Evolutionary conservation across 768 basidiomycete genomes (phyloP).

Genomic region (Xanthoconium purpureum): DNA sequence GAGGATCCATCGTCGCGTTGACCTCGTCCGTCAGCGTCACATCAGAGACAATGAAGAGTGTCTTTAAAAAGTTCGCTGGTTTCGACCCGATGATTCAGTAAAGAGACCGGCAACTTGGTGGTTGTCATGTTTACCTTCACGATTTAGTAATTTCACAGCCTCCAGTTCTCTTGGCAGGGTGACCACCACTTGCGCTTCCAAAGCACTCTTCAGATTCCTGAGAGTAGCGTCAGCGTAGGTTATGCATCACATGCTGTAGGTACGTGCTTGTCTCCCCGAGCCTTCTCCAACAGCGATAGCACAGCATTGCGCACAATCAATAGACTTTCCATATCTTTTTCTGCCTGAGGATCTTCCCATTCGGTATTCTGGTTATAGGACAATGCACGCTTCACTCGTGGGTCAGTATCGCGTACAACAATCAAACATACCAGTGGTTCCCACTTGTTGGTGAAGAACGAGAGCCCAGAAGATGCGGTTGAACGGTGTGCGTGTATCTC

Average conservation of each 20-base stretch:
- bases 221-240: constrained; percentile 1
- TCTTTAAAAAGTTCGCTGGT: constrained; percentile 63
- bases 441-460: constrained; percentile 78
- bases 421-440: constrained; percentile 51
- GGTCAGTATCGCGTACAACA: neutral
- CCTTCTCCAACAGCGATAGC: constrained; percentile 69
- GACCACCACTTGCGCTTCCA: constrained; percentile 74
- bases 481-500: constrained; percentile 57
- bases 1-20: constrained; percentile 37
- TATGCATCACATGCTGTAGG: neutral
- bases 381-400: neutral
- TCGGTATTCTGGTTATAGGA: constrained; percentile 40
- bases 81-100: neutral
- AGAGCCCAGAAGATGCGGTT: constrained; percentile 31
- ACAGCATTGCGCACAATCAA: constrained; percentile 60
- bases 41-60: constrained; percentile 80
- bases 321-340: constrained; percentile 60
- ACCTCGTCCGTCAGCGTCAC: constrained; percentile 50
- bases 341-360: constrained; percentile 61
- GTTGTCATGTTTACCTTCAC: constrained; percentile 32
- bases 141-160: constrained; percentile 42
- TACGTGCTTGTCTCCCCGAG: constrained; percentile 68
- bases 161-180: constrained; percentile 28
- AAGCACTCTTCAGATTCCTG: constrained; percentile 70
- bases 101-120: too few species aligned